Evolutionary conservation across 768 basidiomycete genomes (phyloP), one percentile per base, ranked within the genome.

Genomic region (Termitomyces sp.): DNA sequence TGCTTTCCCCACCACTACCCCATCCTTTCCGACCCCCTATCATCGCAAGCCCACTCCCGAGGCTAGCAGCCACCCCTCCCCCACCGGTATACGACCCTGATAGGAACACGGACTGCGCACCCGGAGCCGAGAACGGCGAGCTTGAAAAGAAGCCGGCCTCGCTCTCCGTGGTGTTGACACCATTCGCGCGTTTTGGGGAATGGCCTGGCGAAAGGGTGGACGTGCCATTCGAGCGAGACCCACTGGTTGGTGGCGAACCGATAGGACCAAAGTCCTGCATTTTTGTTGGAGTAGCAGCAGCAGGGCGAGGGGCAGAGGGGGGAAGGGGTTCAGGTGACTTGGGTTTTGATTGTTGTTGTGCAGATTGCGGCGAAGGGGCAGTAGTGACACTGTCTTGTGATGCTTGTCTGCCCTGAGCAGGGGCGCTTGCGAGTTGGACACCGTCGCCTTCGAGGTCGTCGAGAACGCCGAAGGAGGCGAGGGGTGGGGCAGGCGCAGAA

Each of bases 51-150:
- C 74, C 76, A 42, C 73, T 75, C 4, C 87, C 85, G 17, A 89
- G 75, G 22, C 86, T 88, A 1, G 85, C 77, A 0, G 88, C 82
- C 2, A 84, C 87, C 1, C 73, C 70, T 2, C 74, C n/a, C n/a
- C n/a, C 70, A 45, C 72, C 69, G 57, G 64, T 65, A 62, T 65
- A 65, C 56, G 62, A 61, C 41, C 62, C 53, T 15, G 73, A 65
- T 44, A 78, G 60, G 68, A 85, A 88, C 12, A 80, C 67, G 5
- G 78, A 75, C 60, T 83, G 83, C 0, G 80, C 71, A 0, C 87
- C 86, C 0, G 89, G 89, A 0, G 85, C 85, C 22, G 88, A 88
- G 65, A 91, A 91, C 0, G 91, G 89, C 2, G 88, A 90, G 0
- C 82, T 73, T 14, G 81, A 76, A 28, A 83, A 63, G 65, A 81